These are phyloP conservation scores for Clausena lansium DNA, from an alignment of 345 rosid species.

Conservation along the genomic window DNA sequence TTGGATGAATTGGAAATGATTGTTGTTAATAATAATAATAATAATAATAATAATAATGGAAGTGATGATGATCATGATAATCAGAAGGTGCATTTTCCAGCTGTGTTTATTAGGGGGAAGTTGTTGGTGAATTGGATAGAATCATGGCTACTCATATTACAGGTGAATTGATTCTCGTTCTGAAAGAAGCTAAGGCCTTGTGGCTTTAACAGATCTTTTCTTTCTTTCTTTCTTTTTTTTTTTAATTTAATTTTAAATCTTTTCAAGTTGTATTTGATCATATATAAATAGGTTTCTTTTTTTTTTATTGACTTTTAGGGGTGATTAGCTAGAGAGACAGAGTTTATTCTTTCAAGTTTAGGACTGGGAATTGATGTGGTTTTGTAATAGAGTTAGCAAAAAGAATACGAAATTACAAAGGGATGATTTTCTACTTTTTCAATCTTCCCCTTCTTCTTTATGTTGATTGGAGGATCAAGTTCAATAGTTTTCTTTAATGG, in stretches of 20 bases:
- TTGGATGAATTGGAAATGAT: conserved; percentile 39
- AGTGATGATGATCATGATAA: background rate
- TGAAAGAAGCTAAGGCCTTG: conserved; percentile 91
- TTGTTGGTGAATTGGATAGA: conserved; percentile 85
- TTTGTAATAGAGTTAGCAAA: background rate
- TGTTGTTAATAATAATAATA: no score
- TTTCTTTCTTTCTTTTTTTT: background rate
- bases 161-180: conserved; percentile 73
- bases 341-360: background rate
- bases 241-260: no score
- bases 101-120: conserved; percentile 82
- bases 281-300: background rate
- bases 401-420: background rate
- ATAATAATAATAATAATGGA: background rate
- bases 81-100: conserved; percentile 56
- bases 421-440: background rate
- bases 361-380: background rate
- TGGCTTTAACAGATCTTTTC: conserved; percentile 62
- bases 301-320: background rate
- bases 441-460: no score
- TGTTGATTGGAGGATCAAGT: no score
- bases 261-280: background rate
- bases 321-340: background rate
- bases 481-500: no score
- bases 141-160: conserved; percentile 93